phyloP scores from a whole-genome alignment of 139 green algal species.

The Edaphochlamys debaryana region DNA sequence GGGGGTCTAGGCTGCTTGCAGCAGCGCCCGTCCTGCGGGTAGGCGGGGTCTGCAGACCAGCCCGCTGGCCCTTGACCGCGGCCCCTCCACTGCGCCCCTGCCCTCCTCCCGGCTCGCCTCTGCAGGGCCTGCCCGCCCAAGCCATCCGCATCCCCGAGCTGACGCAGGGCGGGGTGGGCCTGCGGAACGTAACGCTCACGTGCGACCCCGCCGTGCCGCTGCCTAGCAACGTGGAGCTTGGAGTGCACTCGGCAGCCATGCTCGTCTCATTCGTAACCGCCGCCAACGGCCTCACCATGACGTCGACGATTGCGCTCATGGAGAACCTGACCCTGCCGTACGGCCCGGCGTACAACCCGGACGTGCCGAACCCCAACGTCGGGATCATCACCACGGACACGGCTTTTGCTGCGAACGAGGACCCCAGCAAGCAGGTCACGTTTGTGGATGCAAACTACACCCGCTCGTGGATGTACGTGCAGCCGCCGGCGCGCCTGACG shows the following conservation, averaged over 20 bases:
- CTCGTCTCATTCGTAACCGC: constrained; percentile 4
- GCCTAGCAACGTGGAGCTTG: not conserved
- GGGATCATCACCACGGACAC: not conserved
- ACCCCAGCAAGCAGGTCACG: not conserved
- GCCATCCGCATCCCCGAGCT: not conserved
- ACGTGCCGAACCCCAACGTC: not conserved
- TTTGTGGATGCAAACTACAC: constrained; percentile 36
- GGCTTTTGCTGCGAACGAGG: not conserved
- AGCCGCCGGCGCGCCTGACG: constrained; percentile 27
- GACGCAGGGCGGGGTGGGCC: not conserved
- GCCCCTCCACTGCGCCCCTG: no score
- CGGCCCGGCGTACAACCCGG: not conserved
- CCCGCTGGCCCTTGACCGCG: no score
- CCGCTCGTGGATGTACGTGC: not conserved
- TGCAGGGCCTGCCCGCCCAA: no score
- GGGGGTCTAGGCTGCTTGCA: no score
- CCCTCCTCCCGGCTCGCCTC: no score
- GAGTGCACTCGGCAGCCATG: constrained; percentile 15
- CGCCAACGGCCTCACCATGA: not conserved
- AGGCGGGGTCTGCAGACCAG: no score
- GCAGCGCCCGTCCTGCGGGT: no score
- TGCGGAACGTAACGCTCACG: constrained; percentile 1
- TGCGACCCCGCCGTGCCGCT: not conserved
- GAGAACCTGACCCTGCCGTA: constrained; percentile 35
- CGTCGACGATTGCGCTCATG: not conserved